These are phyloP conservation scores for Candida succiphila DNA, from an alignment of 805 yeast genomes.

Conservation along the genomic window DNA sequence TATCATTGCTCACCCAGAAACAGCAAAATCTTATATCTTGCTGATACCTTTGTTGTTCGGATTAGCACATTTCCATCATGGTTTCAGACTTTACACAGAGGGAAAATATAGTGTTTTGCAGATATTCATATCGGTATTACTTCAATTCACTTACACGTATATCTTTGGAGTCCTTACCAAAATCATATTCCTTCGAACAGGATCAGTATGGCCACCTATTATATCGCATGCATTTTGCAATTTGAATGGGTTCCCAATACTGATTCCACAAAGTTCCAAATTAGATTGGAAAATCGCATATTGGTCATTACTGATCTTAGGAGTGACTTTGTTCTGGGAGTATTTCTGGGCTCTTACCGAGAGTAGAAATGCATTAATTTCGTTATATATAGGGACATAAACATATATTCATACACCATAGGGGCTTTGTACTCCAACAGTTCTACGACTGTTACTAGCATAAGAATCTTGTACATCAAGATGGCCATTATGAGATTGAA, in stretches of 20 bases:
- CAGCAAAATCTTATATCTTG: conserved; percentile 11
- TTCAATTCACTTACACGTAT: conserved; percentile 59
- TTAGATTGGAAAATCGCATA: conserved; percentile 22
- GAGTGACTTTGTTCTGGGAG: conserved; percentile 28
- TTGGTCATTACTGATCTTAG: conserved; percentile 29
- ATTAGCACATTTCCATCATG: conserved; percentile 74
- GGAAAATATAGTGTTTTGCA: conserved; percentile 22
- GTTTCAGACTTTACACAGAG: conserved; percentile 31
- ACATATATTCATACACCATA: too few species aligned
- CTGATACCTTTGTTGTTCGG: conserved; percentile 62
- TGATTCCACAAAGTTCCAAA: conserved; percentile 8
- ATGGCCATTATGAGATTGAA: too few species aligned
- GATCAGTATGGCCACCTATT: conserved; percentile 46
- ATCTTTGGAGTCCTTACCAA: conserved; percentile 64
- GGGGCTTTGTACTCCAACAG: too few species aligned
- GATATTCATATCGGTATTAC: conserved; percentile 4
- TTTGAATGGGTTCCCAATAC: conserved; percentile 53
- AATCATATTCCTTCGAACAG: conserved; percentile 39
- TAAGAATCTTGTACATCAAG: too few species aligned
- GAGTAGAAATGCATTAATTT: not conserved
- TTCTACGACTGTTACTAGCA: too few species aligned
- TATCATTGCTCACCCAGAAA: conserved; percentile 1
- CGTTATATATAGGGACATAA: too few species aligned
- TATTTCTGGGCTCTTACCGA: conserved; percentile 13
- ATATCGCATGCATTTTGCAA: conserved; percentile 62